Evolutionary conservation across 345 rosid species (phyloP), one percentile per base, ranked within the genome.

Genomic region (Gossypium stocksii): DNA sequence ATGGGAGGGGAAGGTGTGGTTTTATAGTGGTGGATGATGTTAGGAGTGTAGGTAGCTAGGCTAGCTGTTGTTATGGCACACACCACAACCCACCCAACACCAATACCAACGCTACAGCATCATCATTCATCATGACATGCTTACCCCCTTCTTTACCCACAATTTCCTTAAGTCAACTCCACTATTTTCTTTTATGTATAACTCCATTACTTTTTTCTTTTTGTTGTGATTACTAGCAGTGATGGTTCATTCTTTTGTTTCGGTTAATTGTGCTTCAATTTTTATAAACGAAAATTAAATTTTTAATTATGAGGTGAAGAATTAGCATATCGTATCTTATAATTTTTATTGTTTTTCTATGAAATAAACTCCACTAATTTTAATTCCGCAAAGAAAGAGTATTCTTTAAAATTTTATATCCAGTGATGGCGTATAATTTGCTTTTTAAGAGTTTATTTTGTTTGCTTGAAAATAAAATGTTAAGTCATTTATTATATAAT

Each of bases 131-230:
- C 79, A 85, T 76, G 82, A 78, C 59, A 66, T 79, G 82, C 89
- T 72, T 77, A 71, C 59, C 58, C 45, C 45, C 58, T 20, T 45
- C 17, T 60, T 73, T 48, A 38, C 65, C 81, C 80, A 72, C 84
- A 72, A 57, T 20, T 9, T 3, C 79, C 49, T 15, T 20, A 81
- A 81, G 89, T 88, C 91, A 88, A 86, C 87, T 80, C n/a, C 9
- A 25, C 57, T 67, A 43, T 48, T 48, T 57, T 34, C 41, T 34
- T 34, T 34, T 5, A 34, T 34, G 7, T 34, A 1, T 34, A 34
- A 34, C 41, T 34, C 41, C 41, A 34, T 34, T 34, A 7, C 7
- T 5, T 34, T 34, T 34, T 34, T 5, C 7, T 34, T 34, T 34
- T 34, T 34, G 41, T 34, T 5, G 7, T 34, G 7, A 34, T 34